Conservation (phyloP, 2,329 filamentous ascomycete species). For the Biscogniauxia marginata region DNA sequence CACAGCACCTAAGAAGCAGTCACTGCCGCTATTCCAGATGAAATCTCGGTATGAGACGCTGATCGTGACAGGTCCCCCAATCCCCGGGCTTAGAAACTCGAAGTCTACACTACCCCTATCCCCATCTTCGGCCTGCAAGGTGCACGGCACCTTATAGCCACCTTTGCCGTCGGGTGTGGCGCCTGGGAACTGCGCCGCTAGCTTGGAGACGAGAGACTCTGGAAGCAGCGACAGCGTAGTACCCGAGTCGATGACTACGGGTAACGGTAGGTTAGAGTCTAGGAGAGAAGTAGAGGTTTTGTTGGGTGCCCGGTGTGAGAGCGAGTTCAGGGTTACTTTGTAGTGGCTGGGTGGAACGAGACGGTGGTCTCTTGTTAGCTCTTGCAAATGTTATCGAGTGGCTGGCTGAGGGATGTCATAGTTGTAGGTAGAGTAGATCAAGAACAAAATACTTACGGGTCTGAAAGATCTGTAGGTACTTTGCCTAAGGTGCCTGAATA, state of each 20-base stretch:
- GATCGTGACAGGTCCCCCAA: slow-evolving; percentile 35
- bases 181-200: slow-evolving; percentile 43
- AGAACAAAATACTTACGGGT: slow-evolving; percentile 31
- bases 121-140: slow-evolving; percentile 34
- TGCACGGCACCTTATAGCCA: slow-evolving; percentile 46
- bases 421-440: slow-evolving; percentile 23
- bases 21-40: slow-evolving; percentile 29
- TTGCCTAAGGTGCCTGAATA: slow-evolving; percentile 46
- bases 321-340: slow-evolving; percentile 23
- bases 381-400: too few species aligned
- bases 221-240: slow-evolving; percentile 50
- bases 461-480: slow-evolving; percentile 40
- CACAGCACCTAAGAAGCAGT: slow-evolving; percentile 30
- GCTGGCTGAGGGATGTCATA: slow-evolving; percentile 24
- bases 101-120: slow-evolving; percentile 45
- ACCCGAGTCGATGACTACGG: slow-evolving; percentile 52
- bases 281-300: slow-evolving; percentile 9
- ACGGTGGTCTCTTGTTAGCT: slow-evolving; percentile 22
- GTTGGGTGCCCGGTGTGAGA: slow-evolving; percentile 20
- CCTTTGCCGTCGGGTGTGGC: slow-evolving; percentile 40
- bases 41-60: slow-evolving; percentile 30
- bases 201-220: slow-evolving; percentile 38
- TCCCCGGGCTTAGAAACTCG: slow-evolving; percentile 36
- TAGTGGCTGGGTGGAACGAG: slow-evolving; percentile 25
- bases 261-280: slow-evolving; percentile 32